Percentiles rank a stretch among this genome's conserved stretches.
Conservation (phyloP, 129 eudicot genomes). For the Ambrosia artemisiifolia region DNA sequence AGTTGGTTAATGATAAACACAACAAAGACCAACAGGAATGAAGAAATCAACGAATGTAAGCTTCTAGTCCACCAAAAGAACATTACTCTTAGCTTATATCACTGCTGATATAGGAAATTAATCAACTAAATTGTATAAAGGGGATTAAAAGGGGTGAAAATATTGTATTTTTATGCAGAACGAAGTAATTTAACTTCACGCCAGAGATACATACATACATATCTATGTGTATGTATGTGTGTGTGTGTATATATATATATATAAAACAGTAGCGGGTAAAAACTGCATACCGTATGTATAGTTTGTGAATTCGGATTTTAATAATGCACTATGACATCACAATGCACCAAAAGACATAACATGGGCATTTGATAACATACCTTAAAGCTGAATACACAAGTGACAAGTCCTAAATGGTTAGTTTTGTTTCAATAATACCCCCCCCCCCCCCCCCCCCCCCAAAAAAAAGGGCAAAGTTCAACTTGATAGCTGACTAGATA, state of each 20-base stretch:
- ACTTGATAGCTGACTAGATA: background rate
- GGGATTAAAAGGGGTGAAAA: background rate
- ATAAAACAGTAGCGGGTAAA: background rate
- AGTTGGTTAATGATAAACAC: conserved; percentile 2
- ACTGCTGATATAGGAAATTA: background rate
- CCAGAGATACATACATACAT: background rate
- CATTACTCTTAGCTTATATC: background rate
- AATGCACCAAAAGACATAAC: conserved; percentile 13
- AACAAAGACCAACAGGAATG: background rate
- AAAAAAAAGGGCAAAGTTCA: background rate
- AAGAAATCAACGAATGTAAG: background rate
- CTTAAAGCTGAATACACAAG: background rate
- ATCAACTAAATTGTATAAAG: background rate
- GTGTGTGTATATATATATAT: background rate
- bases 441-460: background rate
- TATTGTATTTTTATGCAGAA: background rate
- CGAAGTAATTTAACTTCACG: background rate
- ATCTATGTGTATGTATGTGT: too few relatives aligned
- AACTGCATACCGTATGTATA: background rate
- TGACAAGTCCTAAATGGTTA: background rate
- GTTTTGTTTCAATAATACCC: background rate
- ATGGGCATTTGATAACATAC: background rate
- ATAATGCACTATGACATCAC: background rate
- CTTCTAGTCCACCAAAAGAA: background rate
- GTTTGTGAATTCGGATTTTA: background rate